These are phyloP conservation scores for Hortaea werneckii DNA, from an alignment of 2,329 filamentous ascomycete genomes.

Conservation along the genomic window DNA sequence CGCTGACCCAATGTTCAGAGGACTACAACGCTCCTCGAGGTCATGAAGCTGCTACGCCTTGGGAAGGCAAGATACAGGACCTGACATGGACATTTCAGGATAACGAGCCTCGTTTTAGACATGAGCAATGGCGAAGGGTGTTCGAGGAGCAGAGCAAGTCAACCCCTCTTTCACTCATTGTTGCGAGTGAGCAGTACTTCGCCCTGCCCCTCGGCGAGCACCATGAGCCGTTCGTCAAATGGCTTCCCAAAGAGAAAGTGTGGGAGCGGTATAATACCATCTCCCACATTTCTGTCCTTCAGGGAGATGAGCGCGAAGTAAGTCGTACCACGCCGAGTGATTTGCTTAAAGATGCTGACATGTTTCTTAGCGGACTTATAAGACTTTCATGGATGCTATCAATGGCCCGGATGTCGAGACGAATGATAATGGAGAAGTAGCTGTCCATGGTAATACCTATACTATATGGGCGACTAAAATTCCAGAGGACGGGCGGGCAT, in stretches of 20 bases:
- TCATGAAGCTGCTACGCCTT: conserved; percentile 47
- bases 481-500: conserved; percentile 20
- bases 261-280: conserved; percentile 57
- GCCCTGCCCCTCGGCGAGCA: conserved; percentile 51
- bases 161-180: conserved; percentile 37
- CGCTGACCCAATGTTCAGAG: conserved; percentile 3
- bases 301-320: conserved; percentile 39
- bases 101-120: conserved; percentile 53
- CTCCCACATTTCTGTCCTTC: conserved; percentile 55
- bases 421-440: conserved; percentile 53
- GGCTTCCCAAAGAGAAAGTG: conserved; percentile 48
- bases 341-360: neutral
- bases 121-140: conserved; percentile 53
- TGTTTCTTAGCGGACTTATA: conserved; percentile 32
- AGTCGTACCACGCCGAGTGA: conserved; percentile 7
- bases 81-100: conserved; percentile 48
- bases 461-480: conserved; percentile 50
- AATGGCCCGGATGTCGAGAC: conserved; percentile 43
- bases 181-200: conserved; percentile 43
- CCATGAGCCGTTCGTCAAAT: conserved; percentile 46
- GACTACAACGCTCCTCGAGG: conserved; percentile 49
- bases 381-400: conserved; percentile 47
- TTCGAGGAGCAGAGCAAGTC: conserved; percentile 51
- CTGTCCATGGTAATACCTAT: conserved; percentile 54
- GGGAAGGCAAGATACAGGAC: conserved; percentile 54